Evolutionary conservation across 441 rosid species (phyloP).

Genomic region (Erodium texanum): DNA sequence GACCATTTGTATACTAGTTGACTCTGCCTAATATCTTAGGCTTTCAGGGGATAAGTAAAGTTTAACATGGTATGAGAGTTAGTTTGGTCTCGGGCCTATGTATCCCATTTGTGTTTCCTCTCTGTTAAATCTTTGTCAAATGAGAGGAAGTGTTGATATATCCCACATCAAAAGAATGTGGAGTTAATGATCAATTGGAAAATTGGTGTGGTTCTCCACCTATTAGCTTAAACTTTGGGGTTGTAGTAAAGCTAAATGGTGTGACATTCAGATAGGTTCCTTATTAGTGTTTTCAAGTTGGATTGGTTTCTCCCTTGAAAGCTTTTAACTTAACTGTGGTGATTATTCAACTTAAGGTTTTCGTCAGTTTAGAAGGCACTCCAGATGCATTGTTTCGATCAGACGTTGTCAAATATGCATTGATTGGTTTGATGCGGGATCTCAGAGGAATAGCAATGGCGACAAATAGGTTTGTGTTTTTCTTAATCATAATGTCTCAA

Average conservation of each 20-base stretch:
- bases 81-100: not conserved
- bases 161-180: not conserved
- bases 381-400: constrained; percentile 87
- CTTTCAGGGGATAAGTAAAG: not conserved
- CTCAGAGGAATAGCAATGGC: constrained; percentile 99
- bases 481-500: not conserved
- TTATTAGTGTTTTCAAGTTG: constrained; percentile 2
- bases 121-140: not conserved
- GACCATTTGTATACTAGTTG: not conserved
- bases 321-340: constrained; percentile 11
- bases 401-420: constrained; percentile 80
- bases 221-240: not conserved
- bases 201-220: not conserved
- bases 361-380: constrained; percentile 70
- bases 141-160: not conserved
- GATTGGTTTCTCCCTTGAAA: not conserved
- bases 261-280: not conserved
- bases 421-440: constrained; percentile 94
- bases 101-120: not conserved
- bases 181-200: not conserved
- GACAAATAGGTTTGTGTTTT: constrained; percentile 58
- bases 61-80: not conserved
- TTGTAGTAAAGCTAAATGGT: not conserved
- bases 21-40: not conserved
- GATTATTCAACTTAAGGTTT: constrained; percentile 44